Percentiles rank a stretch among this genome's conserved stretches.
These are phyloP conservation scores for Microthyrium microscopicum DNA, from an alignment of 2,329 filamentous ascomycete genomes.

Conservation along the genomic window DNA sequence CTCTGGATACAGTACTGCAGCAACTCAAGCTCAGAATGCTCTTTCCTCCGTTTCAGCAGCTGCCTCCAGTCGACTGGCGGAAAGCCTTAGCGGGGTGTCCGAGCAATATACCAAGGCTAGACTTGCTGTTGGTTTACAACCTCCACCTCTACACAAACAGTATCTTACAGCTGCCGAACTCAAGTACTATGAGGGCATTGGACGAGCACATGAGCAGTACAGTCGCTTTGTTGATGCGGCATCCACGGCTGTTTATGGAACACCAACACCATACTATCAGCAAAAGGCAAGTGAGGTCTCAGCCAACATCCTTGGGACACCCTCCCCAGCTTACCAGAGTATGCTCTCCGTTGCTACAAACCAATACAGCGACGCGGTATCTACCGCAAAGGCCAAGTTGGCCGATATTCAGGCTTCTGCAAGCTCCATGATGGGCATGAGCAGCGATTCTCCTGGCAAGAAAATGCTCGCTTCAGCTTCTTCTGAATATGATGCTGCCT, in stretches of 20 bases:
- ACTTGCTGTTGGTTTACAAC: constrained; percentile 45
- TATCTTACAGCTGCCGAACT: constrained; percentile 43
- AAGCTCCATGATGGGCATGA: constrained; percentile 19
- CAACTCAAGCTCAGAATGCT: constrained; percentile 27
- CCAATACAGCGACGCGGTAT: constrained; percentile 19
- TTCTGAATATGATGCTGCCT: constrained; percentile 26
- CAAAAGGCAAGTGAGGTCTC: constrained; percentile 10
- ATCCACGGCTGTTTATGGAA: constrained; percentile 50
- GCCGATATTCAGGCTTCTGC: constrained; percentile 24
- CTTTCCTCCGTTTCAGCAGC: constrained; percentile 46
- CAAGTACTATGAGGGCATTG: constrained; percentile 64
- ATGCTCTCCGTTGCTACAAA: constrained; percentile 11
- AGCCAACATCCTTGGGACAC: constrained; percentile 31
- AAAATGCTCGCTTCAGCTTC: constrained; percentile 26
- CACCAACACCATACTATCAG: constrained; percentile 40
- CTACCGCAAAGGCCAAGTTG: constrained; percentile 20
- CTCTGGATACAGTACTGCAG: constrained; percentile 34
- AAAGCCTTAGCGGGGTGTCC: constrained; percentile 55
- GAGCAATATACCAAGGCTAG: constrained; percentile 52
- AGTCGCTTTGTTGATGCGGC: constrained; percentile 57
- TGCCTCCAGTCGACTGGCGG: constrained; percentile 51
- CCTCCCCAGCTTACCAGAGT: constrained; percentile 36
- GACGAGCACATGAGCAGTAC: constrained; percentile 63
- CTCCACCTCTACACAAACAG: constrained; percentile 38
- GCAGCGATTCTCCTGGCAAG: constrained; percentile 21